Evolutionary conservation across 306 rosid species (phyloP), one percentile per base, ranked within the genome.

Genomic region (Medicago ruthenica): DNA sequence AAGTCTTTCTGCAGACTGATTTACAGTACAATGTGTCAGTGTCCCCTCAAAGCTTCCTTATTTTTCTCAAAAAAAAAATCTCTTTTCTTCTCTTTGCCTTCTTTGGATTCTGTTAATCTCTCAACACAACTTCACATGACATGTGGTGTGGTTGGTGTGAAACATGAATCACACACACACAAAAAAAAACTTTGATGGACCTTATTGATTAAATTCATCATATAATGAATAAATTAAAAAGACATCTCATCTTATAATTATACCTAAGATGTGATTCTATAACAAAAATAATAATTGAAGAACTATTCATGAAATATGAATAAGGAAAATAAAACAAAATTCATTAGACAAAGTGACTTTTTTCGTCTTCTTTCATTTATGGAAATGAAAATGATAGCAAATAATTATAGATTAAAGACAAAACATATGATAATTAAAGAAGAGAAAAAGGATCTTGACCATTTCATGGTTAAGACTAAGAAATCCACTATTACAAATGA

Each of bases 401-500:
- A 71, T 73, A 73, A 5, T 68, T 47, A 18, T 72, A 73, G 48
- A 40, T 8, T 24, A 41, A 51, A 34, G 16, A 20, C 50, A 47
- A 42, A 53, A 73, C 59, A 76, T 18, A 68, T 79, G 18, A 55
- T 37, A 47, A 75, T 20, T 70, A 70, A 65, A 36, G 71, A 76
- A 47, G 67, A 71, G 55, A 71, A 59, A 60, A 31, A 71, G 66
- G 80, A 51, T 63, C 37, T 79, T 79, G n/a, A 47, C 84, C 81
- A 73, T 79, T 86, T 77, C 70, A 79, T 79, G 86, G 67, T 47
- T 15, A 58, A 58, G 64, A 58, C n/a, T 21, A 68, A 77, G 24
- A 61, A 80, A 77, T 76, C 61, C 79, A 87, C 82, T 82, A 83
- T 83, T 82, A 86, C 95, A 86, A 65, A 87, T 89, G 73, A 81